These are phyloP conservation scores for Phytophthora fragariaefolia DNA, from an alignment of 352 stramenopile species.

Conservation along the genomic window DNA sequence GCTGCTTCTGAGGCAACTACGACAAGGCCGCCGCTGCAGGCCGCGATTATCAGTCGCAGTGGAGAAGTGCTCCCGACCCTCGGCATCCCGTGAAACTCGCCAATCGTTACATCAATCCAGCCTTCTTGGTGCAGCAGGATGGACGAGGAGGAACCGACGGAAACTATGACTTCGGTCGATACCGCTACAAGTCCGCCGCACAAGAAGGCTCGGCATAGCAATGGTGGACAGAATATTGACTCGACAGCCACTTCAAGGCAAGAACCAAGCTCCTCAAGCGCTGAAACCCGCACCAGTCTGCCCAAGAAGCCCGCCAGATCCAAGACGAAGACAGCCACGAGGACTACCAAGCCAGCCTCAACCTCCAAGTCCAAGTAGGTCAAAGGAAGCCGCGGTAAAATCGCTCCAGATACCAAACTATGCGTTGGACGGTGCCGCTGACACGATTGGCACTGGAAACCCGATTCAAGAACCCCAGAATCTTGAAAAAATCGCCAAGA, in stretches of 20 bases:
- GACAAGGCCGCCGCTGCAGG: not conserved
- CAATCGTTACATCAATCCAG: too few relatives aligned
- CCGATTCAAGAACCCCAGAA: slow-evolving; percentile 1
- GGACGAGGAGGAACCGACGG: too few relatives aligned
- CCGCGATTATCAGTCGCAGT: too few relatives aligned
- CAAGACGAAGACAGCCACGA: not conserved
- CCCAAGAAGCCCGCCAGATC: not conserved
- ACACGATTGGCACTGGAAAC: not conserved
- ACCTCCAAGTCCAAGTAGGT: not conserved
- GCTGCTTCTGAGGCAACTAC: not conserved
- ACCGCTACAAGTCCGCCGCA: too few relatives aligned
- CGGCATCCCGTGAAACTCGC: too few relatives aligned
- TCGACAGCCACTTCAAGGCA: too few relatives aligned
- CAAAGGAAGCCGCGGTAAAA: not conserved
- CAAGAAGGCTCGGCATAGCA: too few relatives aligned
- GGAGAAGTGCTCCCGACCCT: too few relatives aligned
- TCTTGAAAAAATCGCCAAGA: slow-evolving; percentile 15
- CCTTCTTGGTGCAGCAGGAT: too few relatives aligned
- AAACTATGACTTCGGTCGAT: too few relatives aligned
- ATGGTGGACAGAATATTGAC: too few relatives aligned
- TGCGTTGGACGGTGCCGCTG: slow-evolving; percentile 3
- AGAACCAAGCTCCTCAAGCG: too few relatives aligned
- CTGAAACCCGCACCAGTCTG: not conserved
- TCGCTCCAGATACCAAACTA: not conserved
- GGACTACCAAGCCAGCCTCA: not conserved